Percentiles rank a stretch among this genome's conserved stretches.
Evolutionary conservation across 768 basidiomycete genomes (phyloP).

Genomic region (Phanerodontia chrysosporium): DNA sequence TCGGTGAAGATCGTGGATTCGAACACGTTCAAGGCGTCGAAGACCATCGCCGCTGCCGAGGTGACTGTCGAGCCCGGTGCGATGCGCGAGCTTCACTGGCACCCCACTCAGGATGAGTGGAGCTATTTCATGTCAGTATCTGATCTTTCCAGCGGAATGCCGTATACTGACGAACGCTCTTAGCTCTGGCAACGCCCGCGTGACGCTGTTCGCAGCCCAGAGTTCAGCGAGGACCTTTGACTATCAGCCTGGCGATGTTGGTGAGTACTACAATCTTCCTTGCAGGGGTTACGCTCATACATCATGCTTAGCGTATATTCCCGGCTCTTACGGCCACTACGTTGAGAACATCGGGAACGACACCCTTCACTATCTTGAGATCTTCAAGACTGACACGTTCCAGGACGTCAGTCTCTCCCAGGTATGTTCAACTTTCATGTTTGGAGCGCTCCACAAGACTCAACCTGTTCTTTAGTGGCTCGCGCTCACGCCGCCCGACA

Average conservation of each 20-base stretch:
- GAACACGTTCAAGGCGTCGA: slow-evolving; percentile 45
- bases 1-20: slow-evolving; percentile 41
- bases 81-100: slow-evolving; percentile 43
- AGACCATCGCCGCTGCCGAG: slow-evolving; percentile 50
- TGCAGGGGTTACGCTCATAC: slow-evolving; percentile 26
- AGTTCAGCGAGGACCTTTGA: slow-evolving; percentile 54
- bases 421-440: not conserved
- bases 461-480: too few relatives aligned
- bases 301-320: slow-evolving; percentile 42
- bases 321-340: slow-evolving; percentile 50
- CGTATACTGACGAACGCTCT: not conserved
- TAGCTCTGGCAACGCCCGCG: slow-evolving; percentile 49
- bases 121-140: slow-evolving; percentile 51
- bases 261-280: slow-evolving; percentile 20
- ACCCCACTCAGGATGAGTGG: slow-evolving; percentile 64
- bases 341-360: slow-evolving; percentile 59
- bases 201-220: slow-evolving; percentile 52
- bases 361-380: slow-evolving; percentile 51
- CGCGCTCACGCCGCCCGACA: slow-evolving; percentile 38
- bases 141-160: not conserved
- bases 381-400: slow-evolving; percentile 48
- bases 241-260: slow-evolving; percentile 53
- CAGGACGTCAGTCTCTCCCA: slow-evolving; percentile 48
- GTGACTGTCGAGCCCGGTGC: slow-evolving; percentile 37
- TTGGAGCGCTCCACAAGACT: too few relatives aligned